A percentile compares a stretch with the other conserved stretches of the same genome.
These are phyloP conservation scores for Stagonosporopsis chrysanthemi DNA, from an alignment of 2,329 filamentous ascomycete species.

Conservation along the genomic window DNA sequence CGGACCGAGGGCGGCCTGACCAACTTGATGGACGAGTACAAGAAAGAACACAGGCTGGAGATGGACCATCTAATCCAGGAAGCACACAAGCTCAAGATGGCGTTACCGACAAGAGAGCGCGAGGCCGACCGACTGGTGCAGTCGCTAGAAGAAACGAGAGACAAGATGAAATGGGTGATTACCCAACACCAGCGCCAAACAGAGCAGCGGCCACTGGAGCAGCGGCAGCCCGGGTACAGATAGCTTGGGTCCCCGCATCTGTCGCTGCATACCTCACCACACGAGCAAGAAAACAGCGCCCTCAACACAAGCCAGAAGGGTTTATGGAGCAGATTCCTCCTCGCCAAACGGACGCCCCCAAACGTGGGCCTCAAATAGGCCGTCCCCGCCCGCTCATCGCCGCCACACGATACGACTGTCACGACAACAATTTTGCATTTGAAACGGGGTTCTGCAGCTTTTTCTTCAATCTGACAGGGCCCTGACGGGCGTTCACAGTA, in stretches of 20 bases:
- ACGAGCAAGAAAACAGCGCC: constrained; percentile 2
- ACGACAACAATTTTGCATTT: constrained; percentile 21
- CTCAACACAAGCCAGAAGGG: neutral
- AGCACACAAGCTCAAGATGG: constrained; percentile 63
- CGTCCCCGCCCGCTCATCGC: neutral
- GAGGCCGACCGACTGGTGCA: constrained; percentile 67
- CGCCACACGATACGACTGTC: constrained; percentile 10
- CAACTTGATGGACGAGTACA: constrained; percentile 69
- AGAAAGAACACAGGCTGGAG: constrained; percentile 67
- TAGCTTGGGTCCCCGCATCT: constrained; percentile 5
- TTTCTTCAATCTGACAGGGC: neutral
- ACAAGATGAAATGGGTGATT: constrained; percentile 77
- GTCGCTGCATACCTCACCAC: neutral
- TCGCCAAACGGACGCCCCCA: constrained; percentile 1
- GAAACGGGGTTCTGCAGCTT: constrained; percentile 2
- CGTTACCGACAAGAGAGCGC: constrained; percentile 63
- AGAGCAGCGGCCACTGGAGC: constrained; percentile 29
- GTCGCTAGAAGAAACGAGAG: constrained; percentile 66
- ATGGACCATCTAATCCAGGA: constrained; percentile 66
- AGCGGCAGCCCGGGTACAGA: constrained; percentile 24
- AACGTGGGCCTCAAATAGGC: neutral
- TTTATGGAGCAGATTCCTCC: constrained; percentile 1
- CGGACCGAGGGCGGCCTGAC: constrained; percentile 69
- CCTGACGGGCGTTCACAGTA: constrained; percentile 15
- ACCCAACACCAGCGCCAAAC: constrained; percentile 42